Evolutionary conservation across 1,284 basidiomycete genomes (phyloP).

Genomic region (Ganoderma multipileum): DNA sequence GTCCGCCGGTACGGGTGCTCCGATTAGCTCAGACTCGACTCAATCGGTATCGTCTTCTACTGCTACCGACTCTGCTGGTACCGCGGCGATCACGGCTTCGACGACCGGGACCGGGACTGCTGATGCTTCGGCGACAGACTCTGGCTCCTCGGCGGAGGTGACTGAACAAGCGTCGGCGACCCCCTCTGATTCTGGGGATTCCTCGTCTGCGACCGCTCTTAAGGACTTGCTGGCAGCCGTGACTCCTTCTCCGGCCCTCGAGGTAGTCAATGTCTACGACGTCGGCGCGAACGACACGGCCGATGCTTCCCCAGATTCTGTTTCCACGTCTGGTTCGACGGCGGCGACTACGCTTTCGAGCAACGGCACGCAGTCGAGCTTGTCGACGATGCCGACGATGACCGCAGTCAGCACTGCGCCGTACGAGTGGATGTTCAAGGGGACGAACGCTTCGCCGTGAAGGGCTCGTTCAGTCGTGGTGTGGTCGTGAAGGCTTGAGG

Average conservation of each 20-base stretch:
- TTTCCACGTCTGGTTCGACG: not conserved
- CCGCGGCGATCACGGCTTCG: slow-evolving; percentile 13
- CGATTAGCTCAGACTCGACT: slow-evolving; percentile 7
- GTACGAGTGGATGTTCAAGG: slow-evolving; percentile 51
- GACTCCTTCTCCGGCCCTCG: slow-evolving; percentile 16
- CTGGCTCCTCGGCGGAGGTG: slow-evolving; percentile 22
- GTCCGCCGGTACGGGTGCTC: not conserved
- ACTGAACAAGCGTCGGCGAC: not conserved
- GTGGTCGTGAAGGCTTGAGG: not conserved
- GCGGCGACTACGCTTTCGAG: not conserved
- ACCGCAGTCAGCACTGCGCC: slow-evolving; percentile 48
- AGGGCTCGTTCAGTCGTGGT: not conserved
- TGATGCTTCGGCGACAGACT: slow-evolving; percentile 22
- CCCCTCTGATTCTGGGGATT: slow-evolving; percentile 1
- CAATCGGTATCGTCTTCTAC: not conserved
- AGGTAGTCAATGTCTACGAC: slow-evolving; percentile 25
- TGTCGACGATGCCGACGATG: slow-evolving; percentile 34
- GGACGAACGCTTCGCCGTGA: slow-evolving; percentile 10
- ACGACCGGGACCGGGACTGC: not conserved
- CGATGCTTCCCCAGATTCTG: not conserved
- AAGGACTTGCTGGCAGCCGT: slow-evolving; percentile 16
- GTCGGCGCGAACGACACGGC: slow-evolving; percentile 15
- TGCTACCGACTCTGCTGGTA: not conserved
- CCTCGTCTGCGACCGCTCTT: slow-evolving; percentile 6
- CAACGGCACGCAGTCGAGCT: slow-evolving; percentile 11